A percentile compares a stretch with the other conserved stretches of the same genome.
Conservation (phyloP, 805 yeast genomes). For the Danielia oregonensis region DNA sequence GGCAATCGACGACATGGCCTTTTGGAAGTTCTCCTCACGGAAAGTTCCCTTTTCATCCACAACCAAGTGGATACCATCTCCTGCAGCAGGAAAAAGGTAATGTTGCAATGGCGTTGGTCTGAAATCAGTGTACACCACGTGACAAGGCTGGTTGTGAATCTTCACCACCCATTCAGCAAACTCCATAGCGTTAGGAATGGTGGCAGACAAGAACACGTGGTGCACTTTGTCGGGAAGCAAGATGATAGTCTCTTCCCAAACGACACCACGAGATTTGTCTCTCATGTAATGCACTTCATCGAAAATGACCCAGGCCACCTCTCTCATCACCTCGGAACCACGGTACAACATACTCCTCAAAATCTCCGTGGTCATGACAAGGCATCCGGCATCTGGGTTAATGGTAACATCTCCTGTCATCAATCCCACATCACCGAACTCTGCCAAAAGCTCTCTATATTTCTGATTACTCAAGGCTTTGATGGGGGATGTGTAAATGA, state of each 20-base stretch:
- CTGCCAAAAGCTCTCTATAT: slow-evolving; percentile 86
- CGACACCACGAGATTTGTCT: slow-evolving; percentile 97
- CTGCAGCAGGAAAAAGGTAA: slow-evolving; percentile 96
- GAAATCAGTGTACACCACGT: slow-evolving; percentile 96
- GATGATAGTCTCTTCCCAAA: slow-evolving; percentile 98
- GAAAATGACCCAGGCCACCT: slow-evolving; percentile 97
- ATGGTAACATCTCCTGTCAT: slow-evolving; percentile 99
- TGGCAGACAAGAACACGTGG: slow-evolving; percentile 90
- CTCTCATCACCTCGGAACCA: slow-evolving; percentile 97
- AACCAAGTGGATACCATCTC: slow-evolving; percentile 95
- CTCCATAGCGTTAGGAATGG: slow-evolving; percentile 97
- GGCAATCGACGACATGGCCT: slow-evolving; percentile 92
- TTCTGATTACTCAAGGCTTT: slow-evolving; percentile 94
- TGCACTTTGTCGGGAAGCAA: slow-evolving; percentile 94
- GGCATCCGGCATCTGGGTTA: slow-evolving; percentile 96
- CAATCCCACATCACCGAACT: slow-evolving; percentile 94
- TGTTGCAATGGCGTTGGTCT: slow-evolving; percentile 99
- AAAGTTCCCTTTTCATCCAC: slow-evolving; percentile 96
- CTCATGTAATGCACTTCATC: slow-evolving; percentile 99
- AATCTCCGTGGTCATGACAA: slow-evolving; percentile 99
- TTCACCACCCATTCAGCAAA: slow-evolving; percentile 98
- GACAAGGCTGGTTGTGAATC: slow-evolving; percentile 94
- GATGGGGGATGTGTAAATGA: slow-evolving; percentile 92
- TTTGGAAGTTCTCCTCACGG: slow-evolving; percentile 96
- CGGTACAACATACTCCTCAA: slow-evolving; percentile 92